Percentiles rank a stretch among this genome's conserved stretches.
phyloP scores from a whole-genome alignment of 768 basidiomycete genomes.

The Rhizopogon roseolus region DNA sequence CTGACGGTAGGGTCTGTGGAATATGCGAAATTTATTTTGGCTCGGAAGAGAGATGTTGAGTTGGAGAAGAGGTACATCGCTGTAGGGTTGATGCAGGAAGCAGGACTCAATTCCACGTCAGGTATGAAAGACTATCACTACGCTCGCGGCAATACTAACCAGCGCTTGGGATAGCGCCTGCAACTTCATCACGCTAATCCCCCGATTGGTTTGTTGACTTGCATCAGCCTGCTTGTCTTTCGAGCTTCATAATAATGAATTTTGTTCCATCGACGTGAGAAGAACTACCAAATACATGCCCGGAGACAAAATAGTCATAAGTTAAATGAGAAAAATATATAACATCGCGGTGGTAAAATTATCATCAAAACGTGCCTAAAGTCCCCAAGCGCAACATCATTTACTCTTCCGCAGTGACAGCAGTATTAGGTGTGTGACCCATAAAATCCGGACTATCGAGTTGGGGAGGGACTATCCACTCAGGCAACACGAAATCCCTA shows the following conservation, averaged over 20 bases:
- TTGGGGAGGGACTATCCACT: constrained; percentile 35
- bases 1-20: constrained; percentile 36
- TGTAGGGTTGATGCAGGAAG: constrained; percentile 30
- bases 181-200: not conserved
- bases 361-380: not conserved
- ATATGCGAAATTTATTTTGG: constrained; percentile 39
- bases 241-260: not conserved
- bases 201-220: not conserved
- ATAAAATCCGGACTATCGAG: not conserved
- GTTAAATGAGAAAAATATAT: not conserved
- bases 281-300: not conserved
- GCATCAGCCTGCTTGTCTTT: not conserved
- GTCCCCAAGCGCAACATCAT: not conserved
- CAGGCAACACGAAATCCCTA: constrained; percentile 54
- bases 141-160: not conserved
- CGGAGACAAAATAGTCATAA: not conserved
- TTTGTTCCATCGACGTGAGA: not conserved
- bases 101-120: not conserved
- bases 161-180: not conserved
- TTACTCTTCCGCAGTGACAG: not conserved
- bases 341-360: not conserved
- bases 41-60: constrained; percentile 37
- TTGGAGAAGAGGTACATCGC: constrained; percentile 35
- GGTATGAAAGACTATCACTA: not conserved
- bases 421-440: not conserved